Base-by-base conservation (phyloP, 1,284 basidiomycete genomes). In the Exobasidium cylindrosporum region DNA sequence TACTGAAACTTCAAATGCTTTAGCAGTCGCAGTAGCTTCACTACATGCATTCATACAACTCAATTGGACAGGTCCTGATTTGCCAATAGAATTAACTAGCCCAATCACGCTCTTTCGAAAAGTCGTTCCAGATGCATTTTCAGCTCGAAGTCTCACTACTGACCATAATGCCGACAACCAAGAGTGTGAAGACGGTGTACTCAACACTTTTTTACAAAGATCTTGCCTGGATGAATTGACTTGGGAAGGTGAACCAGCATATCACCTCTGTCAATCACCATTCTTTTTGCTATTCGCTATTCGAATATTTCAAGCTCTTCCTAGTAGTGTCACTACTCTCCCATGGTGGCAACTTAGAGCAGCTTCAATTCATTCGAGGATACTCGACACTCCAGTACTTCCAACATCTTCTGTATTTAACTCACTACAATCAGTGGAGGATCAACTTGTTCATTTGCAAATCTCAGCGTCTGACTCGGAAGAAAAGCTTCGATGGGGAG, bases 31-130 rank as follows among this genome's bases (percentile, higher is more conserved):
- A 0, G 84, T 94, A 1, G 88, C 91, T 3, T 88, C 88, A 60
- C 83, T 97, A 29, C 91, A 96, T 68, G 87, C 90, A 0, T 99
- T 95, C 81, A 84, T 95, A 0, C 96, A 98, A 80, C 84, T 85
- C 40, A 99, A 99, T 81, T 99, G 92, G 92, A 97, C 94, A 0
- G 96, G 96, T 1, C 96, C 96, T 0, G 86, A 91, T 72, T 84
- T 96, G 46, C 21, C n/a, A 5, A 83, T 88, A 64, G 58, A 58
- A 78, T 40, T 62, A 2, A 30, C 72, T 43, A 60, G 55, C 7
- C 66, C 69, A 0, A 14, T 63, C 5, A 23, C 50, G 7, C 54
- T 75, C 29, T 92, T 76, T 52, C 80, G 53, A 6, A 63, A n/a
- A 29, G 68, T 50, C 62, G 81, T 43, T 21, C 63, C 79, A 7